Evolutionary conservation across 306 rosid species (phyloP), one percentile per base, ranked within the genome.

Genomic region (Begonia loranthoides): DNA sequence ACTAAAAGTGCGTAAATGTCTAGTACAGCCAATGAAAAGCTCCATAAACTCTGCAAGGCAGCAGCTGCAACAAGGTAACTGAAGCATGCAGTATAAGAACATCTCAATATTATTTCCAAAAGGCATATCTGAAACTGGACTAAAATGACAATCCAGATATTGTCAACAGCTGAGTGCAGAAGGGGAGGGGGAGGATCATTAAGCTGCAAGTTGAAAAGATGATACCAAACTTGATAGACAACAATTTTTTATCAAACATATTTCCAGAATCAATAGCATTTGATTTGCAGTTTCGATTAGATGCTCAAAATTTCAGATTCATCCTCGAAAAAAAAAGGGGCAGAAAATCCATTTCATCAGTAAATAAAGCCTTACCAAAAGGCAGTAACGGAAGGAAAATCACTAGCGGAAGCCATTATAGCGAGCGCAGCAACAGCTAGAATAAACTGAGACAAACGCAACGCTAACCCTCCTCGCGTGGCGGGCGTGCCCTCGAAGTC

Each of bases 401-500:
- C 97, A 38, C 66, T 71, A 11, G 92, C 67, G 61, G 97, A 60
- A 15, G 92, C 83, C 94, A 90, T 90, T 76, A 90, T 70, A 40
- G 71, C 51, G 12, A 89, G 76, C 11, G 97, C 81, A n/a, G 78
- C 85, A 58, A 81, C 83, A 41, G 94, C 76, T 41, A 90, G 85
- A 39, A 78, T 43, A 67, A 90, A 65, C 79, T 85, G 95, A 33
- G 57, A 54, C 11, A 78, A 44, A 44, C 95, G 79, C 66, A 90
- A 45, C 46, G 61, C 70, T 9, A 90, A 70, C 24, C 97, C 95
- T 14, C 87, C 85, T 3, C 67, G 67, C 2, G 97, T 90, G 71
- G 94, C 97, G 9, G 94, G 94, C 97, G 85, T 90, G 51, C 97
- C 97, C 52, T 79, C 87, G 8, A 82, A 52, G 64, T 82, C 94